phyloP scores from a whole-genome alignment of 2,329 filamentous ascomycete species.

The Plectosphaerella cucumerina region DNA sequence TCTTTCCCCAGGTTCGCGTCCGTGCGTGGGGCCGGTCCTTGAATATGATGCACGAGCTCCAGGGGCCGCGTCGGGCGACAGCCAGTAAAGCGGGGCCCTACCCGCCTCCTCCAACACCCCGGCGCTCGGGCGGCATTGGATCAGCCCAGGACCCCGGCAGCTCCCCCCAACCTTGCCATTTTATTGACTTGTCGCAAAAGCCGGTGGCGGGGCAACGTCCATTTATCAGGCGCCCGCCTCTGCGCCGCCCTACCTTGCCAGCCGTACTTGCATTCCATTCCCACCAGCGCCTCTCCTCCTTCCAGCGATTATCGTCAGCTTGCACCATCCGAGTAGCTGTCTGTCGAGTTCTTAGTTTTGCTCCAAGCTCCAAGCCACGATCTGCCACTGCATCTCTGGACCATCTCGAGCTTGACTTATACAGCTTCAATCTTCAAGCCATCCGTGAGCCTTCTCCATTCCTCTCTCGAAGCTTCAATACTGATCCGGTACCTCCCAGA shows the following conservation, averaged over 20 bases:
- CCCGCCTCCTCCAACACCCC: conserved; percentile 1
- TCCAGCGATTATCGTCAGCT: neutral
- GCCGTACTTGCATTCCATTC: conserved; percentile 7
- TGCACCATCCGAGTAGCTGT: too few species aligned
- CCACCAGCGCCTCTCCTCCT: neutral
- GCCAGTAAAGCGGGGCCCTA: neutral
- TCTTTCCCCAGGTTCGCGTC: too few species aligned
- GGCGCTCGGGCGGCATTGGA: too few species aligned
- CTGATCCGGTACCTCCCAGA: neutral
- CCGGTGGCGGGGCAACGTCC: conserved; percentile 45
- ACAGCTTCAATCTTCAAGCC: neutral
- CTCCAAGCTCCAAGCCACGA: neutral
- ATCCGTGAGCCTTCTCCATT: neutral
- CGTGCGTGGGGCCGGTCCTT: too few species aligned
- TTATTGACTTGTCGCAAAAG: conserved; percentile 29
- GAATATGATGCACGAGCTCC: too few species aligned
- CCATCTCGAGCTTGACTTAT: neutral
- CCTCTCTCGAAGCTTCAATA: neutral
- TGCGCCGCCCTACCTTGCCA: conserved; percentile 2
- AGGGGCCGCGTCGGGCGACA: neutral
- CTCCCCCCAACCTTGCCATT: conserved; percentile 26
- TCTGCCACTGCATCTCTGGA: neutral
- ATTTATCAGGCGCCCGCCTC: conserved; percentile 26
- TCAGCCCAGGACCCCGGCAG: conserved; percentile 1
- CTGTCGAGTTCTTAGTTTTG: too few species aligned